Conservation (phyloP, 805 yeast genomes). For the Yarrowia yakushimensis region DNA sequence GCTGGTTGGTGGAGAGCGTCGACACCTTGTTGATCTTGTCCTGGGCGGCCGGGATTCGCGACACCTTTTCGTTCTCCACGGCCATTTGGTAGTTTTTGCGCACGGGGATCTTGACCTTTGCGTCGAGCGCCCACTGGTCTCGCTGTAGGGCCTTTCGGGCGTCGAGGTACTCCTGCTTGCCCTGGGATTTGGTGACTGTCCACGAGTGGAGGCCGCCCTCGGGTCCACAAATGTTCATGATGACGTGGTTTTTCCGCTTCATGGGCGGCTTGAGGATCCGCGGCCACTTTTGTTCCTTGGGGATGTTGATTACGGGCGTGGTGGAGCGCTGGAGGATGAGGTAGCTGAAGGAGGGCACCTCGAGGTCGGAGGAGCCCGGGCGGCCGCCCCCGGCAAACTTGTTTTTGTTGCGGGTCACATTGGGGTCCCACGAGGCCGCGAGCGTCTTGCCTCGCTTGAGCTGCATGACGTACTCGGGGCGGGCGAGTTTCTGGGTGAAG, state of each 20-base stretch:
- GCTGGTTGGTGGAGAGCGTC: not conserved
- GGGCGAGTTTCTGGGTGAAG: constrained; percentile 61
- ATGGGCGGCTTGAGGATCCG: constrained; percentile 63
- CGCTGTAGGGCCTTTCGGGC: constrained; percentile 83
- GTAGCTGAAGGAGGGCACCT: constrained; percentile 69
- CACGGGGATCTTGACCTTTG: constrained; percentile 40
- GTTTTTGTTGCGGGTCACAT: constrained; percentile 50
- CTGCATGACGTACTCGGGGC: constrained; percentile 80
- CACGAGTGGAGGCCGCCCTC: constrained; percentile 80
- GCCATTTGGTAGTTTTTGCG: constrained; percentile 10
- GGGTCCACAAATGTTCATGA: constrained; percentile 72
- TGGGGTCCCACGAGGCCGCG: constrained; percentile 65
- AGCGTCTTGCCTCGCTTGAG: constrained; percentile 76
- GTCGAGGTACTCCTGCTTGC: constrained; percentile 76
- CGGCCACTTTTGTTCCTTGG: constrained; percentile 53
- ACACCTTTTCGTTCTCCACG: not conserved
- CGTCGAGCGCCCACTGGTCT: constrained; percentile 79
- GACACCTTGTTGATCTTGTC: not conserved
- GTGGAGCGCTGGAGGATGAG: constrained; percentile 63
- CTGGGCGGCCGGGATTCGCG: not conserved
- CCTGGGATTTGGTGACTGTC: constrained; percentile 77
- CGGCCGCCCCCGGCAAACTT: constrained; percentile 72
- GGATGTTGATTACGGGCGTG: constrained; percentile 34
- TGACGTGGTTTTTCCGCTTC: constrained; percentile 78
- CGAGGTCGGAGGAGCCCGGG: constrained; percentile 65